phyloP scores from a whole-genome alignment of 2,329 filamentous ascomycete genomes.

The Alternaria angustiovoidea region DNA sequence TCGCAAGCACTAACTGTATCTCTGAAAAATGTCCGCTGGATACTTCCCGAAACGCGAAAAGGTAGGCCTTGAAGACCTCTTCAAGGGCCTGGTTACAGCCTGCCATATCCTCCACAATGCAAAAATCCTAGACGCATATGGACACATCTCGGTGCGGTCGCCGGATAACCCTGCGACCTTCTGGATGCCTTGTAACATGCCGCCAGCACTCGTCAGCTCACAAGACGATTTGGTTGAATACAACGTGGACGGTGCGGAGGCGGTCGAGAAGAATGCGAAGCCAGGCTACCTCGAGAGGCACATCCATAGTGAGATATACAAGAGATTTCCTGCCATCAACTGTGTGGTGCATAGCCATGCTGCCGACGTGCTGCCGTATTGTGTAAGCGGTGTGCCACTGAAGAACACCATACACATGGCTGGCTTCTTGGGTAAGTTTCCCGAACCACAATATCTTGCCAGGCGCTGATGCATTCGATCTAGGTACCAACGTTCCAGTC shows the following conservation, averaged over 20 bases:
- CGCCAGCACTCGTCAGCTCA: constrained; percentile 54
- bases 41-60: constrained; percentile 52
- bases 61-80: constrained; percentile 49
- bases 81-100: constrained; percentile 55
- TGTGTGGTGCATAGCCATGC: constrained; percentile 56
- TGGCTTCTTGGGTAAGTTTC: constrained; percentile 51
- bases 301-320: constrained; percentile 58
- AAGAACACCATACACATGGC: constrained; percentile 53
- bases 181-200: constrained; percentile 55
- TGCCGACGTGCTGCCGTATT: constrained; percentile 55
- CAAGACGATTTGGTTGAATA: constrained; percentile 57
- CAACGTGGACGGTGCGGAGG: constrained; percentile 51
- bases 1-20: neutral
- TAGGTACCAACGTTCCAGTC: constrained; percentile 47
- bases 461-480: neutral
- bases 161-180: constrained; percentile 57
- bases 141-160: constrained; percentile 63
- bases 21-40: constrained; percentile 41
- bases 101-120: constrained; percentile 64
- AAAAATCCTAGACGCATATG: constrained; percentile 64
- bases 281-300: constrained; percentile 53
- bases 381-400: constrained; percentile 52
- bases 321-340: constrained; percentile 54
- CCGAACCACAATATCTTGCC: neutral
- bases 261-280: constrained; percentile 46